Evolutionary conservation across 2,329 filamentous ascomycete species (phyloP), one percentile per base, ranked within the genome.

Genomic region (Malbranchea zuffiana): DNA sequence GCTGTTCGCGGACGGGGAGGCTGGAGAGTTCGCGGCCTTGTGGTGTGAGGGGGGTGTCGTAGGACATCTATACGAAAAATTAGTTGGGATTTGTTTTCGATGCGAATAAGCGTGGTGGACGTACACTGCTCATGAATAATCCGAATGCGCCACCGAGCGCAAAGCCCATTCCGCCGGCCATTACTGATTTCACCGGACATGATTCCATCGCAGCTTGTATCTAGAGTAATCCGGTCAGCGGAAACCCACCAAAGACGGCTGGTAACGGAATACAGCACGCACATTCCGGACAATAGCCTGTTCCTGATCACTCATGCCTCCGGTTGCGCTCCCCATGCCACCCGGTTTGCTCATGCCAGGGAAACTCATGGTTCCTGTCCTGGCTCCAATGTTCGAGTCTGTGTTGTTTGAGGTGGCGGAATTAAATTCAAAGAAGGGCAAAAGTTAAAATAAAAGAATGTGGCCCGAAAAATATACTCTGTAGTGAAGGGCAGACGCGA

Each of bases 41-140:
- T 50, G 68, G 60, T 24, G 69, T 80, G 62, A 86, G 80, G 41
- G 88, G 83, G 0, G 87, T 95, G 59, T 98, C 90, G 73, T 98
- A 98, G 62, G 85, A 81, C 90, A 98, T 98, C 85, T 93, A 23
- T n/a, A 24, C 36, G 8, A 23, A 18, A 6, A 15, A 12, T 28
- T 19, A n/a, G 16, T 18, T 21, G 17, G 26, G 28, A 42, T 35
- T 32, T 33, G 37, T 23, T 6, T 21, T 13, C 12, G 5, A 16
- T n/a, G 21, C 1, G 35, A 15, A 20, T 20, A 26, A 21, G 10
- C 11, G 12, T 26, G 32, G 26, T 17, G 25, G 13, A 68, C 80
- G 46, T 77, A 93, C 85, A 54, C 83, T 90, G 42, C 87, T 85
- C 88, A 96, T 98, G 69, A 98, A 98, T 52, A 96, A 73, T 49